These are phyloP conservation scores for Kwoniella mangroviensis DNA, from an alignment of 768 basidiomycete species.

Conservation along the genomic window DNA sequence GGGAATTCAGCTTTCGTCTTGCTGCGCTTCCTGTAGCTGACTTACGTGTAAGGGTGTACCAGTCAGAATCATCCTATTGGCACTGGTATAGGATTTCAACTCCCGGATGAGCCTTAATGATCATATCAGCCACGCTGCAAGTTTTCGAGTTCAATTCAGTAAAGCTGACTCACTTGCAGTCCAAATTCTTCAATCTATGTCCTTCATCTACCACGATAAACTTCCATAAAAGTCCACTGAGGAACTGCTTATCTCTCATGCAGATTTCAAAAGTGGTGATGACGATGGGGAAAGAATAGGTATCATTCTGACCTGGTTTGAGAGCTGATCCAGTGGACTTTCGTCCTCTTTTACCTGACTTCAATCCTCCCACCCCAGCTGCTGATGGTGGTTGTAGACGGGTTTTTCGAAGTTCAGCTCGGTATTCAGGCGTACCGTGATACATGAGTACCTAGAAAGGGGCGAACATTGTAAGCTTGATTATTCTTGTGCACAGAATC, in stretches of 20 bases:
- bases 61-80: conserved; percentile 88
- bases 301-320: conserved; percentile 51
- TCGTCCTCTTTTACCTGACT: conserved; percentile 36
- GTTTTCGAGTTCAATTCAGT: conserved; percentile 12
- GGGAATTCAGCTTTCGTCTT: conserved; percentile 6
- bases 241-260: conserved; percentile 75
- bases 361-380: conserved; percentile 45
- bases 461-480: conserved; percentile 60
- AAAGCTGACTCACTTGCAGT: conserved; percentile 66
- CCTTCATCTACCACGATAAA: conserved; percentile 84
- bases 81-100: conserved; percentile 82
- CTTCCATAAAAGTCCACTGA: conserved; percentile 66
- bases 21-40: conserved; percentile 10
- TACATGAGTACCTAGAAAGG: conserved; percentile 76
- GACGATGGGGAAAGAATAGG: conserved; percentile 72
- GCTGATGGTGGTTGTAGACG: conserved; percentile 61
- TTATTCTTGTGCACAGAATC: too few species aligned
- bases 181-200: conserved; percentile 90
- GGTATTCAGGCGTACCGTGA: conserved; percentile 80
- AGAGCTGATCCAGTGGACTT: conserved; percentile 33
- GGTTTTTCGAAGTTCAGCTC: conserved; percentile 75
- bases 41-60: conserved; percentile 93
- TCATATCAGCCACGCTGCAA: neutral
- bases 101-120: conserved; percentile 71
- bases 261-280: conserved; percentile 93